These are phyloP conservation scores for Colletotrichum graminicola DNA, from an alignment of 2,329 filamentous ascomycete genomes.

Conservation along the genomic window DNA sequence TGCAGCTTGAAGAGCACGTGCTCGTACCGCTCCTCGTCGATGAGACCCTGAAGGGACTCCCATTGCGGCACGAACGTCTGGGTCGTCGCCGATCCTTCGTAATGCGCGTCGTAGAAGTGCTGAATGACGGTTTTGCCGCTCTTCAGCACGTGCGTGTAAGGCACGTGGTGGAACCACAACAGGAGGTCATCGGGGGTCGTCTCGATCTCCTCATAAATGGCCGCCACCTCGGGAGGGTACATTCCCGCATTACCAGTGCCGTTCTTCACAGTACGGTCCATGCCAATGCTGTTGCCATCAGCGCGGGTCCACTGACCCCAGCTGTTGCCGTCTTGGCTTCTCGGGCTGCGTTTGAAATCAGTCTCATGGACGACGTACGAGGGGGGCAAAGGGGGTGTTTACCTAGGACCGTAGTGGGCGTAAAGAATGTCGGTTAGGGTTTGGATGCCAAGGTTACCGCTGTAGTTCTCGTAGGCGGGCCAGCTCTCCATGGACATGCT, in stretches of 20 bases:
- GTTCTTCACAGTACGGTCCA: constrained; percentile 77
- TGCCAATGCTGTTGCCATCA: constrained; percentile 70
- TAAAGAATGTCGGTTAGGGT: constrained; percentile 77
- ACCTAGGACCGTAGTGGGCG: constrained; percentile 72
- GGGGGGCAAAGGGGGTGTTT: not conserved
- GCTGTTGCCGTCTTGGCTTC: constrained; percentile 73
- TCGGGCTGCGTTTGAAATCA: constrained; percentile 60
- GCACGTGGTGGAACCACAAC: constrained; percentile 81
- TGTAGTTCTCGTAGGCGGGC: constrained; percentile 79
- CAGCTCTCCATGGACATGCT: constrained; percentile 76
- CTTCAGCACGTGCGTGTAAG: constrained; percentile 72
- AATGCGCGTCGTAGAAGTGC: constrained; percentile 75
- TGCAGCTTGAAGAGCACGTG: constrained; percentile 69
- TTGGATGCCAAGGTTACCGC: constrained; percentile 77
- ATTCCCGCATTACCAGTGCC: constrained; percentile 76
- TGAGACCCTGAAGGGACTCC: constrained; percentile 64
- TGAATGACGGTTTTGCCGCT: constrained; percentile 77
- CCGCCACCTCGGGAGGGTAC: constrained; percentile 72
- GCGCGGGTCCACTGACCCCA: constrained; percentile 82
- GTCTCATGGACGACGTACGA: not conserved
- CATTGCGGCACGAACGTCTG: constrained; percentile 69
- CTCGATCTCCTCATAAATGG: constrained; percentile 68
- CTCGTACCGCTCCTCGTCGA: constrained; percentile 71
- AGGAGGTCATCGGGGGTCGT: constrained; percentile 77
- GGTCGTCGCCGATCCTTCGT: constrained; percentile 69